Evolutionary conservation across 192 early-diverging fungal species (phyloP).

Genomic region (Backusella psychrophila): DNA sequence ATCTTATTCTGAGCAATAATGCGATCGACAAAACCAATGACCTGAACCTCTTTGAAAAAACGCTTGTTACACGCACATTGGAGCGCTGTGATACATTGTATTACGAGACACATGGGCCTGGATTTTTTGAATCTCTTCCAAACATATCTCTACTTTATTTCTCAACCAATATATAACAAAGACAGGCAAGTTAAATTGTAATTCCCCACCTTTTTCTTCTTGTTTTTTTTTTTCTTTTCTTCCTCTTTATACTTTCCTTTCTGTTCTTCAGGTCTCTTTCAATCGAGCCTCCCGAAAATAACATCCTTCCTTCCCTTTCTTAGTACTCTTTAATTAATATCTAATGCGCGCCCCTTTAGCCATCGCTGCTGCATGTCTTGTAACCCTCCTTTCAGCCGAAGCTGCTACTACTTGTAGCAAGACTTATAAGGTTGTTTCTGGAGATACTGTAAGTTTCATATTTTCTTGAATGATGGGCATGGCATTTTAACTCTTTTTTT

Average conservation of each 20-base stretch:
- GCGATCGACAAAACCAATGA: background rate
- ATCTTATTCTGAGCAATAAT: background rate
- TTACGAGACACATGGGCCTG: background rate
- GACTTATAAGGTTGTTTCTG: constrained; percentile 6
- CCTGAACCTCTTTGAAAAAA: background rate
- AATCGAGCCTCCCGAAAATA: background rate
- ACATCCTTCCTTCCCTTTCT: background rate
- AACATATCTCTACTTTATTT: background rate
- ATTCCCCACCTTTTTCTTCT: background rate
- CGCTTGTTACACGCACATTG: background rate
- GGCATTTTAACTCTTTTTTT: background rate
- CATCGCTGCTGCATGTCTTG: background rate
- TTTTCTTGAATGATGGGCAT: background rate
- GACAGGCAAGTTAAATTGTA: background rate
- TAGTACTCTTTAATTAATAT: background rate
- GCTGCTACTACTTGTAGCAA: constrained; percentile 10
- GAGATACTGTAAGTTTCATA: constrained; percentile 12
- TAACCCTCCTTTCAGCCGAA: background rate
- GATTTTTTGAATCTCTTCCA: background rate
- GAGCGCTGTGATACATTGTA: background rate
- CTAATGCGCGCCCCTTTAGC: constrained; percentile 9
- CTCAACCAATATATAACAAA: background rate
- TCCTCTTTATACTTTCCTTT: background rate
- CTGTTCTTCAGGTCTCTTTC: background rate
- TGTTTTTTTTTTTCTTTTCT: background rate